These are phyloP conservation scores for Thecaphora thlaspeos DNA, from an alignment of 1,284 basidiomycete species.

Conservation along the genomic window DNA sequence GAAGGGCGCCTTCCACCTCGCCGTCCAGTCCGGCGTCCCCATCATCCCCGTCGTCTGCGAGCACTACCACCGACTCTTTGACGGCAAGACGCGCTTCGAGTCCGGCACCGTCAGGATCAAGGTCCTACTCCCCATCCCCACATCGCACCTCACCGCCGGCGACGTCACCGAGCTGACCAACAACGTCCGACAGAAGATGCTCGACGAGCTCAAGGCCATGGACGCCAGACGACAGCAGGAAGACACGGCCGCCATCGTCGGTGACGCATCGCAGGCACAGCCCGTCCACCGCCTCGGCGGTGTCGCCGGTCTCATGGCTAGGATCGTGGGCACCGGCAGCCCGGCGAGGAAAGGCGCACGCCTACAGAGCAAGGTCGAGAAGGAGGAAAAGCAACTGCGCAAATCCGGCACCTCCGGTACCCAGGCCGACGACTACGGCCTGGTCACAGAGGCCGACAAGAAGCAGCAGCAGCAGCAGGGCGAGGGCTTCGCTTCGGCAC, in stretches of 20 bases:
- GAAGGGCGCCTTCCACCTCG: conserved; percentile 97
- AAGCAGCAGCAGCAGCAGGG: conserved; percentile 5
- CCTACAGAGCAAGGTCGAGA: conserved; percentile 5
- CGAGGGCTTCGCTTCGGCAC: background rate
- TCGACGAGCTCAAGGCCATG: conserved; percentile 33
- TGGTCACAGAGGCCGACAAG: conserved; percentile 34
- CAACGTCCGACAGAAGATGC: conserved; percentile 62
- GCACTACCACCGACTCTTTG: conserved; percentile 81
- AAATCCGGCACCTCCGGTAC: conserved; percentile 20
- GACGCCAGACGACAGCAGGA: conserved; percentile 26
- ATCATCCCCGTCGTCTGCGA: conserved; percentile 89
- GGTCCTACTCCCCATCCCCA: conserved; percentile 78
- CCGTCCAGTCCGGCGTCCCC: conserved; percentile 72
- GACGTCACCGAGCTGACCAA: conserved; percentile 69
- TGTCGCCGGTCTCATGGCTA: conserved; percentile 24
- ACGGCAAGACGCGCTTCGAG: conserved; percentile 75
- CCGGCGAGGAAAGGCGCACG: conserved; percentile 5
- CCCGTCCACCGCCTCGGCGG: conserved; percentile 24
- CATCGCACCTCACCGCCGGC: conserved; percentile 67
- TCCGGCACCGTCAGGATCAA: conserved; percentile 16
- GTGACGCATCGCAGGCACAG: conserved; percentile 12
- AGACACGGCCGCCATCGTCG: conserved; percentile 1
- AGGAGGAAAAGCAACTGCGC: conserved; percentile 16
- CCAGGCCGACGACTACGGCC: conserved; percentile 33
- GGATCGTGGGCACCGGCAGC: conserved; percentile 19